Evolutionary conservation across 1,284 basidiomycete genomes (phyloP), one percentile per base, ranked within the genome.

Genomic region (Moesziomyces globuligerus): DNA sequence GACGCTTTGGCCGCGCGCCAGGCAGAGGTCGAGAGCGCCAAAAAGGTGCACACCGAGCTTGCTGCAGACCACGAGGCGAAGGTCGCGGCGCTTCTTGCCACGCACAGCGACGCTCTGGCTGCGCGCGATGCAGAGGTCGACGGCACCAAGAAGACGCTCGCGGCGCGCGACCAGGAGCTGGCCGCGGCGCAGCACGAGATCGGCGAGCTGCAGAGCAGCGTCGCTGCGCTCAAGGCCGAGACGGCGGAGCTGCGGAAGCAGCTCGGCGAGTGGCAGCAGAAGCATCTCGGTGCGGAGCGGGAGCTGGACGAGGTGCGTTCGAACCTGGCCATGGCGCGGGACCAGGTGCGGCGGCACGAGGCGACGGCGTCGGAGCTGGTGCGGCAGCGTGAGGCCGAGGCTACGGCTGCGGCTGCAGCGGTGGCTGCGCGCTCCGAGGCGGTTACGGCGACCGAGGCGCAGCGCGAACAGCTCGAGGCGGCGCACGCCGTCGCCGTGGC

Each of bases 341-440:
- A 70, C 37, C 64, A 70, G 67, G 56, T 64, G 17, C 67, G 56
- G 52, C 53, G 67, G 45, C 67, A 70, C 41, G 67, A 70, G 15
- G 60, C 64, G 26, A 53, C 56, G 18, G 44, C 67, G 24, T 48
- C 51, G 3, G 67, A 70, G 34, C 52, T 70, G 8, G 37, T 56
- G 18, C 60, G 56, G 7, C 67, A 70, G 46, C 58, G 58, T 10
- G 67, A 70, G 43, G 67, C 55, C 23, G 67, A 70, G 36, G 67
- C 67, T 6, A 62, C 56, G 8, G 67, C 67, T 34, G 67, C 67
- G 0, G 60, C 67, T 21, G 67, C 67, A 11, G 60, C 60, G 21
- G 67, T 70, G 10, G 67, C 60, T 15, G 67, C 67, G 24, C 60
- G 67, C 29, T 67, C 71, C n/a, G 54, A 67, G 26, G 64, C 68